These are phyloP conservation scores for Ascochyta fabae DNA, from an alignment of 2,329 filamentous ascomycete species.

Conservation along the genomic window DNA sequence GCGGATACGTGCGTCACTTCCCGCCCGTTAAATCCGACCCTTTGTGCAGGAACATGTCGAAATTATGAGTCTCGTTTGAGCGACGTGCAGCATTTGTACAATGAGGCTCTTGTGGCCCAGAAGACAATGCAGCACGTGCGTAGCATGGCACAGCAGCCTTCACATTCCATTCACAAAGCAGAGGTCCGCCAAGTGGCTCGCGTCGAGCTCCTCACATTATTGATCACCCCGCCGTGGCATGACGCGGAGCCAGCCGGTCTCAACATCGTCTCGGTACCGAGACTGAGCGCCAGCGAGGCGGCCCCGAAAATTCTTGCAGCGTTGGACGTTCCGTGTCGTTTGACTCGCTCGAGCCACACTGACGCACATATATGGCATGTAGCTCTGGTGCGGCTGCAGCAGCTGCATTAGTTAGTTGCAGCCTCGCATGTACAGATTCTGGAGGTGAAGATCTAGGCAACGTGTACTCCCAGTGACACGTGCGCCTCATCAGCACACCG, in stretches of 20 bases:
- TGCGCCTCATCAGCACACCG: not conserved
- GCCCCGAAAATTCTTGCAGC: conserved; percentile 17
- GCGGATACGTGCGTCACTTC: conserved; percentile 12
- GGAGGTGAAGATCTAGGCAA: not conserved
- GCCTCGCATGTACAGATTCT: conserved; percentile 3
- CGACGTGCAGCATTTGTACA: conserved; percentile 16
- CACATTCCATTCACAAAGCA: conserved; percentile 4
- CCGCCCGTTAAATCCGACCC: conserved; percentile 11
- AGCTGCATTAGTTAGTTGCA: conserved; percentile 6
- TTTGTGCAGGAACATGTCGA: conserved; percentile 15
- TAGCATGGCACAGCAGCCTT: conserved; percentile 8
- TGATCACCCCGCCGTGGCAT: conserved; percentile 27
- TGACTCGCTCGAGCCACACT: conserved; percentile 17
- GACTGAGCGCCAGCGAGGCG: conserved; percentile 3
- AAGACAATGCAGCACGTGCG: conserved; percentile 19
- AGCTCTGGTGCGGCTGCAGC: conserved; percentile 2
- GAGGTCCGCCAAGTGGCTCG: conserved; percentile 15
- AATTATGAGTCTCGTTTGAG: conserved; percentile 5
- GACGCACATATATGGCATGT: conserved; percentile 4
- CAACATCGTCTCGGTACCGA: conserved; percentile 26
- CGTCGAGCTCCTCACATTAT: conserved; percentile 15
- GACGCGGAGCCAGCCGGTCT: conserved; percentile 20
- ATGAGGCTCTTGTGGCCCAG: conserved; percentile 16
- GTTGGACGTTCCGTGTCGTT: conserved; percentile 7
- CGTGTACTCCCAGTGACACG: not conserved